Percentiles rank a stretch among this genome's conserved stretches.
These are phyloP conservation scores for Plasmodium billcollinsi DNA, from an alignment of 169 alveolate species.

Conservation along the genomic window DNA sequence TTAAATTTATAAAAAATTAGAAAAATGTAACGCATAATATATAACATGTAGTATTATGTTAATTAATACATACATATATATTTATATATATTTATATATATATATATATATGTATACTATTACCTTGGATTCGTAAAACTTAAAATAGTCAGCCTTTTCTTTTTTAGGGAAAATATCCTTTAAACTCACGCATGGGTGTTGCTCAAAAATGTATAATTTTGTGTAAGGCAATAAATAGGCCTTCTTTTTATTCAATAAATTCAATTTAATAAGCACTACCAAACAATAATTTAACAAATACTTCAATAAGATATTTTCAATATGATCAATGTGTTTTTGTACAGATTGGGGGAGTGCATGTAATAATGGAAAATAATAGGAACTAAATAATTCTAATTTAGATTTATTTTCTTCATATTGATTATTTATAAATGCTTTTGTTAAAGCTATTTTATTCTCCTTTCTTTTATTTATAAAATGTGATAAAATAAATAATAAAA, in stretches of 20 bases:
- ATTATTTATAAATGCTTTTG: constrained; percentile 49
- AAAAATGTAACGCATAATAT: constrained; percentile 13
- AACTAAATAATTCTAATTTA: constrained; percentile 50
- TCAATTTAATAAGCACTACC: constrained; percentile 26
- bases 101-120: neutral
- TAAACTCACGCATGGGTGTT: constrained; percentile 44
- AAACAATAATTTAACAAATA: constrained; percentile 44
- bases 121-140: constrained; percentile 43
- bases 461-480: constrained; percentile 69
- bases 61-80: neutral
- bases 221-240: constrained; percentile 66
- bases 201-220: constrained; percentile 59
- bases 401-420: constrained; percentile 11
- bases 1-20: neutral
- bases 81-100: neutral
- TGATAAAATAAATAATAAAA: constrained; percentile 53
- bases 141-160: constrained; percentile 18
- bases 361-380: constrained; percentile 51
- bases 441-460: constrained; percentile 71
- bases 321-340: constrained; percentile 38
- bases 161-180: constrained; percentile 22
- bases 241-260: constrained; percentile 41
- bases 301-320: constrained; percentile 37
- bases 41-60: neutral
- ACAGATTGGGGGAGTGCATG: constrained; percentile 44